phyloP scores from a whole-genome alignment of 495 filamentous ascomycete species.

The Aspergillus egyptiacus region DNA sequence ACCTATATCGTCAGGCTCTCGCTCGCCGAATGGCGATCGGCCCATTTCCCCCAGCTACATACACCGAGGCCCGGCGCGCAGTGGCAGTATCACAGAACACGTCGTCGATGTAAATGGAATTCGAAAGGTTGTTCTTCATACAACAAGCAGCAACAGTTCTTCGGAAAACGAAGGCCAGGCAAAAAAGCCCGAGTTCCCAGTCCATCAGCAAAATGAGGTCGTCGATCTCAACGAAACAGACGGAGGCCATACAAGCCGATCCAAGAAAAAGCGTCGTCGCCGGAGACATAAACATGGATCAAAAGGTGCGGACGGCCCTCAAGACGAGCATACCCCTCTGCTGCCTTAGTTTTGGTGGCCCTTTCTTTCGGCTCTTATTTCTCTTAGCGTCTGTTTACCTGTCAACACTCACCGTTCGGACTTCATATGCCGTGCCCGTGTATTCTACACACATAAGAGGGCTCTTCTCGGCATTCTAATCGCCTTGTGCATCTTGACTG shows the following conservation, averaged over 20 bases:
- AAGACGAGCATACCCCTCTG: slow-evolving; percentile 22
- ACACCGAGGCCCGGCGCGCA: slow-evolving; percentile 55
- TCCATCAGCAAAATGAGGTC: slow-evolving; percentile 13
- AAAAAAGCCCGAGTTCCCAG: slow-evolving; percentile 13
- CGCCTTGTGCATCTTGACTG: not conserved
- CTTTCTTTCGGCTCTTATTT: not conserved
- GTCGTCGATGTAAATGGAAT: slow-evolving; percentile 75
- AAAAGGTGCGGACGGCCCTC: slow-evolving; percentile 7
- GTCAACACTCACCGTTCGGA: slow-evolving; percentile 3
- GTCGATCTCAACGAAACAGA: slow-evolving; percentile 15
- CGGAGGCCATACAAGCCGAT: not conserved
- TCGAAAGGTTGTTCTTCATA: slow-evolving; percentile 78
- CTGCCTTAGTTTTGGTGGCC: slow-evolving; percentile 1
- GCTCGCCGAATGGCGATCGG: slow-evolving; percentile 20
- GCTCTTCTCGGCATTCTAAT: not conserved
- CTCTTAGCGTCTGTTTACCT: slow-evolving; percentile 17
- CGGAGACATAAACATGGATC: slow-evolving; percentile 23
- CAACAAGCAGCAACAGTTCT: slow-evolving; percentile 52
- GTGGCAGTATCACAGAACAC: slow-evolving; percentile 86
- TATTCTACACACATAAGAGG: not conserved
- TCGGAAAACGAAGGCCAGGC: slow-evolving; percentile 28
- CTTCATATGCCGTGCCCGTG: not conserved
- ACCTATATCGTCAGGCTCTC: slow-evolving; percentile 29
- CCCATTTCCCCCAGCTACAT: slow-evolving; percentile 24
- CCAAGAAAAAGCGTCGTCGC: slow-evolving; percentile 30